These are phyloP conservation scores for Cnidoscolus chayamansa DNA, from an alignment of 441 rosid genomes.

Conservation along the genomic window DNA sequence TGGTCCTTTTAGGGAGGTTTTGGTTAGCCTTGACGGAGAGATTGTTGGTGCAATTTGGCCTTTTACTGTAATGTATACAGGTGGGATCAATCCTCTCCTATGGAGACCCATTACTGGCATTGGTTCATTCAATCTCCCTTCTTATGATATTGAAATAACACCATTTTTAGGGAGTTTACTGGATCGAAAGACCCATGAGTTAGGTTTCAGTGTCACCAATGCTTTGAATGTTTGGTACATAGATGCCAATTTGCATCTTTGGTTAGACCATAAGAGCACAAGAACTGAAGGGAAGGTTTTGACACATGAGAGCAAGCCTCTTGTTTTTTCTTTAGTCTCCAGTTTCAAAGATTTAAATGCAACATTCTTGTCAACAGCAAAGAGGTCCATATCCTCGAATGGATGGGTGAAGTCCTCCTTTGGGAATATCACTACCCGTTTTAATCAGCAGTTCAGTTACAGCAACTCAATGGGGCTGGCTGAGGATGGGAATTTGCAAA, in stretches of 20 bases:
- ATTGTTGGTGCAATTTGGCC: slow-evolving; percentile 81
- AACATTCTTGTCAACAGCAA: slow-evolving; percentile 44
- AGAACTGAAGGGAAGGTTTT: slow-evolving; percentile 54
- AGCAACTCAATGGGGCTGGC: slow-evolving; percentile 53
- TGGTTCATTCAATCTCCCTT: slow-evolving; percentile 83
- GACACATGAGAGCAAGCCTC: slow-evolving; percentile 38
- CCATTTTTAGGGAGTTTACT: slow-evolving; percentile 64
- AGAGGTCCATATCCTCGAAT: slow-evolving; percentile 46
- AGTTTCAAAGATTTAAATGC: slow-evolving; percentile 61
- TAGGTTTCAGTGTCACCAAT: slow-evolving; percentile 65
- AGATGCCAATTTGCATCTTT: slow-evolving; percentile 88
- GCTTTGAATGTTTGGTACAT: slow-evolving; percentile 75
- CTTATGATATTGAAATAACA: slow-evolving; percentile 78
- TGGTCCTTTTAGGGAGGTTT: slow-evolving; percentile 90
- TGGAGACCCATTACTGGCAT: slow-evolving; percentile 82
- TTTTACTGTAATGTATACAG: slow-evolving; percentile 83
- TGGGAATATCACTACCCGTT: slow-evolving; percentile 56
- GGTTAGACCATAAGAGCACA: slow-evolving; percentile 59
- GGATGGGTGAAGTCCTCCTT: slow-evolving; percentile 69
- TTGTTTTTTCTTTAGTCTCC: slow-evolving; percentile 29
- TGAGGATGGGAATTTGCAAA: slow-evolving; percentile 54
- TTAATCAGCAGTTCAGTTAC: slow-evolving; percentile 50
- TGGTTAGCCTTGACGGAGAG: slow-evolving; percentile 60
- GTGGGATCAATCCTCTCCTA: slow-evolving; percentile 73
- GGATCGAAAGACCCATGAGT: slow-evolving; percentile 56